Evolutionary conservation across 2,329 filamentous ascomycete genomes (phyloP).

Genomic region (Lachnellula subtilissima): DNA sequence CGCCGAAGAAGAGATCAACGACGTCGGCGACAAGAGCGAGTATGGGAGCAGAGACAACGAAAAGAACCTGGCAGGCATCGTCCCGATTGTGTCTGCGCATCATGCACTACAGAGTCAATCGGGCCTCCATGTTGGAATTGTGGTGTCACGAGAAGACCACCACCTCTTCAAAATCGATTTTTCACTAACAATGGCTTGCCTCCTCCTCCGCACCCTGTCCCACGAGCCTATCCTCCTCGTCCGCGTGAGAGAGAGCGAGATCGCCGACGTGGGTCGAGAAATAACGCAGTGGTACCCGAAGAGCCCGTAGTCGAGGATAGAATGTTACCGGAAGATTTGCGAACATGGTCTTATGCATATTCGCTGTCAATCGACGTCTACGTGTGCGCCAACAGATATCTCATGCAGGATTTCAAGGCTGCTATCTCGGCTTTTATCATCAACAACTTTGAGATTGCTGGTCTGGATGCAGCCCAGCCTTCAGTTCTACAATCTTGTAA

Average conservation of each 20-base stretch:
- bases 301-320: conserved; percentile 18
- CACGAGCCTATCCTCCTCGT: conserved; percentile 15
- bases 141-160: conserved; percentile 30
- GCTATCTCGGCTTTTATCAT: conserved; percentile 40
- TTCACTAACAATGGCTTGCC: conserved; percentile 13
- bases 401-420: conserved; percentile 42
- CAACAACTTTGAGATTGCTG: conserved; percentile 36
- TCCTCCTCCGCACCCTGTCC: conserved; percentile 16
- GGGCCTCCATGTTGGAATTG: conserved; percentile 41
- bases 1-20: conserved; percentile 33
- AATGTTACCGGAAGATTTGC: conserved; percentile 41
- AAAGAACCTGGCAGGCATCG: conserved; percentile 44
- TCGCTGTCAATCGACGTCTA: conserved; percentile 46
- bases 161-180: conserved; percentile 21
- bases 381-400: conserved; percentile 44
- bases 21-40: conserved; percentile 33
- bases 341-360: conserved; percentile 44
- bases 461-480: conserved; percentile 27
- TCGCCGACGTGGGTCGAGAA: conserved; percentile 17
- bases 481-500: conserved; percentile 39
- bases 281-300: conserved; percentile 12
- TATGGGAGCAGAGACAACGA: conserved; percentile 36
- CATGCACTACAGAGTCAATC: conserved; percentile 32
- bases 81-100: conserved; percentile 40
- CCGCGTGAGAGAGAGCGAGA: conserved; percentile 16